Percentiles rank a stretch among this genome's conserved stretches.
These are phyloP conservation scores for Xylaria cubensis DNA, from an alignment of 495 filamentous ascomycete species.

Conservation along the genomic window DNA sequence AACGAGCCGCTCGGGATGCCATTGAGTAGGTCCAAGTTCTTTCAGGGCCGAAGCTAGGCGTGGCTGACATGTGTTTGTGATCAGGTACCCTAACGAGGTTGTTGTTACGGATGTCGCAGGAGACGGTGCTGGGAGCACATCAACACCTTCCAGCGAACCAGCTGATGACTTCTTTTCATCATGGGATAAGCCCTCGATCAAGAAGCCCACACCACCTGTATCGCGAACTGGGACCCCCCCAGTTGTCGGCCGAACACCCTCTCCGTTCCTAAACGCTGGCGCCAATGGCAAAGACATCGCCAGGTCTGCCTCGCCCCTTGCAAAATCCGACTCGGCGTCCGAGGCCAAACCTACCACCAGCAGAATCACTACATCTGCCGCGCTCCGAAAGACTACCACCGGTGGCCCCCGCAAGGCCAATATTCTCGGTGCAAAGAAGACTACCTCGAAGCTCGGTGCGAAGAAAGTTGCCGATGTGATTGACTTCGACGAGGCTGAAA, in stretches of 20 bases:
- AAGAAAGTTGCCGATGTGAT: constrained; percentile 87
- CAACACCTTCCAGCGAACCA: constrained; percentile 75
- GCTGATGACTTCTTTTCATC: constrained; percentile 98
- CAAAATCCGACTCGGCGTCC: constrained; percentile 57
- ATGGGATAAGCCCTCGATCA: constrained; percentile 98
- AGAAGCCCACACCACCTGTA: constrained; percentile 91
- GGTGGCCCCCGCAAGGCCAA: constrained; percentile 76
- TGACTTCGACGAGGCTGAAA: constrained; percentile 97
- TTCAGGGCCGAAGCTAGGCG: neutral
- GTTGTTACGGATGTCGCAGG: constrained; percentile 78
- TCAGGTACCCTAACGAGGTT: constrained; percentile 85
- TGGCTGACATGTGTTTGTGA: constrained; percentile 33
- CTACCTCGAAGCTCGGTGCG: constrained; percentile 77
- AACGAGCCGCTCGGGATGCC: constrained; percentile 78
- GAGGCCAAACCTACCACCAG: constrained; percentile 61
- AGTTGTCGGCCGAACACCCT: constrained; percentile 79
- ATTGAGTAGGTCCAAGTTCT: constrained; percentile 64
- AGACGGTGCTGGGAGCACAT: constrained; percentile 63
- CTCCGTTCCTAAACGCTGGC: constrained; percentile 82
- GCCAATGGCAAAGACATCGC: constrained; percentile 72
- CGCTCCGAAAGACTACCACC: constrained; percentile 73
- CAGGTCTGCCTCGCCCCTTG: constrained; percentile 82
- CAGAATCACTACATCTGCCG: constrained; percentile 74
- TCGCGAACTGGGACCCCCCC: constrained; percentile 91
- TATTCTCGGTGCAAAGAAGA: constrained; percentile 89